Evolutionary conservation across 2,329 filamentous ascomycete species (phyloP).

Genomic region (Aspergillus sp.): DNA sequence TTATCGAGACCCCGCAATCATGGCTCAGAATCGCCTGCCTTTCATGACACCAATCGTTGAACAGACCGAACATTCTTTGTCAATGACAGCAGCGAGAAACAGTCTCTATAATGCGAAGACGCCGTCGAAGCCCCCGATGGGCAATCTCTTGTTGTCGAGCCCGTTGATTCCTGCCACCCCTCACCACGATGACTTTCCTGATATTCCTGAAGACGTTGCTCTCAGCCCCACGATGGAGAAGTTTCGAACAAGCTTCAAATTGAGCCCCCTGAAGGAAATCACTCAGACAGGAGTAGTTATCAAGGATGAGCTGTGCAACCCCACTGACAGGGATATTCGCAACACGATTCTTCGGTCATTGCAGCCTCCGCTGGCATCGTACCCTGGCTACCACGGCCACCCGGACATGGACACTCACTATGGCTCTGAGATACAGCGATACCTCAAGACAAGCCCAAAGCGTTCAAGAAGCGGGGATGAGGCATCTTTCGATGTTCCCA

Average conservation of each 20-base stretch:
- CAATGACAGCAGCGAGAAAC: conserved; percentile 58
- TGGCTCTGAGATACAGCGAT: conserved; percentile 77
- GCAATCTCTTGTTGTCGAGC: conserved; percentile 61
- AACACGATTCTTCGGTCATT: conserved; percentile 72
- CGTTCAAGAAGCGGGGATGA: conserved; percentile 56
- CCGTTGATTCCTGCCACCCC: conserved; percentile 69
- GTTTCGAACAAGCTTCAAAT: conserved; percentile 27
- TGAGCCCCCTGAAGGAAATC: conserved; percentile 22
- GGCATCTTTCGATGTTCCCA: conserved; percentile 61
- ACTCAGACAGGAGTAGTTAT: conserved; percentile 65
- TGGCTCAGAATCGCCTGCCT: conserved; percentile 86
- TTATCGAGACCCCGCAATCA: conserved; percentile 75
- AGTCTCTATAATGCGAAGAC: conserved; percentile 70
- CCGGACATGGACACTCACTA: conserved; percentile 64
- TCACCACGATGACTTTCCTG: conserved; percentile 47
- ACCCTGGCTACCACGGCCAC: conserved; percentile 78
- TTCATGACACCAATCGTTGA: conserved; percentile 99
- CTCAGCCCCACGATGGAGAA: conserved; percentile 44
- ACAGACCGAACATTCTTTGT: conserved; percentile 84
- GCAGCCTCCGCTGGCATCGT: conserved; percentile 71
- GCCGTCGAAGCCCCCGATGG: conserved; percentile 62
- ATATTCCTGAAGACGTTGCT: conserved; percentile 35
- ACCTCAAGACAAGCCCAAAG: conserved; percentile 66
- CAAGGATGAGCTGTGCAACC: conserved; percentile 82
- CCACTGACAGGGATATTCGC: conserved; percentile 75